Base-by-base conservation (phyloP, 495 filamentous ascomycete genomes). In the Aspergillus ostianus region DNA sequence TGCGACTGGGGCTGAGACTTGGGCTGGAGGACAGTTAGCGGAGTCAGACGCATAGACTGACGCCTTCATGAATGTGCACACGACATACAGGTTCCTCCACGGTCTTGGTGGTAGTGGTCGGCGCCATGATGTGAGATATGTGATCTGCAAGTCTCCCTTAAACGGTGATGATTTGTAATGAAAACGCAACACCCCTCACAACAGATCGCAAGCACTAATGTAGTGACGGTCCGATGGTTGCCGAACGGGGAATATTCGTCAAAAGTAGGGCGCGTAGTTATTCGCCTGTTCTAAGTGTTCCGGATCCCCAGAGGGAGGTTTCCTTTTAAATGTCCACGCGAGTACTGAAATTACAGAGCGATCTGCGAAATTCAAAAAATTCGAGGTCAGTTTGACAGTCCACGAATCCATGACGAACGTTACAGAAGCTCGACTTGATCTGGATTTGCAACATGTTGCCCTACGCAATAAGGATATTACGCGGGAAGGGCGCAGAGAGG, bases 61-160 rank as follows among this genome's bases (percentile, higher is more conserved):
- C n/a, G n/a, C n/a, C n/a, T n/a, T n/a, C n/a, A n/a, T n/a, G n/a
- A 26, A 44, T n/a, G 53, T 41, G 44, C 27, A 49, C 18, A 44
- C 30, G n/a, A 70, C 72, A 55, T 62, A 73, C 71, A 58, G 64
- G 55, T 47, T 66, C 64, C 48, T 69, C 64, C 55, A 63, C 60
- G 57, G 66, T 69, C 64, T 70, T 70, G 21, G 67, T 64, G 47
- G 67, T 66, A n/a, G 63, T 70, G 41, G 64, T 57, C 15, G 70
- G 68, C 7, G 73, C 70, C 73, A 76, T 76, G 52, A 26, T 57
- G 48, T 49, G 47, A 49, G 47, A 26, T 20, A 20, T 26, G 47
- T 26, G 47, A 20, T 10, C 23, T 20, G 19, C 6, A 17, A 26
- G 18, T 20, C n/a, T 26, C 47, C 47, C 47, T 49, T 12, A n/a